These are phyloP conservation scores for Schwanniomyces polymorphus DNA, from an alignment of 805 yeast genomes.

Conservation along the genomic window DNA sequence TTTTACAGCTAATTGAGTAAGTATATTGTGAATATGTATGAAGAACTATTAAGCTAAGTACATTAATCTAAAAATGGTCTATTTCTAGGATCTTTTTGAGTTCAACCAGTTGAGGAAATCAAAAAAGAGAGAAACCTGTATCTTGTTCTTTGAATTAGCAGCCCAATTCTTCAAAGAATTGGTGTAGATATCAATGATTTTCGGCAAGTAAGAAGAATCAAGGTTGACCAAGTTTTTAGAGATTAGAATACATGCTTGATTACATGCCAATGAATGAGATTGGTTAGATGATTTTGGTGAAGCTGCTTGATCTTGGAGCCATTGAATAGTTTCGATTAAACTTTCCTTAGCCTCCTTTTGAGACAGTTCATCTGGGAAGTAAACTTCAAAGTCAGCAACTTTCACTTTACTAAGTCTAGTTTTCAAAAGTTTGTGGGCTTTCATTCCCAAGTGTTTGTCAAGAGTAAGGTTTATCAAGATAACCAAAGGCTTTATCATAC, in stretches of 20 bases:
- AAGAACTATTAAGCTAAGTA: too few relatives aligned
- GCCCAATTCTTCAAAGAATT: conserved; percentile 64
- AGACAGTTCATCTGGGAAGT: conserved; percentile 15
- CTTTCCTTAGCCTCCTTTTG: conserved; percentile 13
- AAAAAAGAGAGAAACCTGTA: conserved; percentile 59
- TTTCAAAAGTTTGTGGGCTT: conserved; percentile 72
- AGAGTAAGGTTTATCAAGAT: conserved; percentile 63
- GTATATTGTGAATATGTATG: too few relatives aligned
- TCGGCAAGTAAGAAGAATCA: conserved; percentile 36
- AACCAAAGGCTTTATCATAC: conserved; percentile 56
- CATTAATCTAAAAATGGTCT: neutral
- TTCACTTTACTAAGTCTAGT: conserved; percentile 54
- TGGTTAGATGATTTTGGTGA: conserved; percentile 45
- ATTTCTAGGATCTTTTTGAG: conserved; percentile 39
- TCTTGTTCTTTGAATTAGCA: conserved; percentile 40
- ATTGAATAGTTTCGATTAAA: conserved; percentile 29
- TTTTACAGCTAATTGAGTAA: too few relatives aligned
- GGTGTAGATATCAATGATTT: conserved; percentile 57
- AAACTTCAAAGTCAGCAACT: conserved; percentile 20
- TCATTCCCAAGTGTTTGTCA: conserved; percentile 69
- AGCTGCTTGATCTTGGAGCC: conserved; percentile 44
- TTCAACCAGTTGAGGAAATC: conserved; percentile 82
- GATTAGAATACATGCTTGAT: conserved; percentile 64
- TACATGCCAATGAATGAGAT: conserved; percentile 56
- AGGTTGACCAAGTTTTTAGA: conserved; percentile 51